A percentile compares a stretch with the other conserved stretches of the same genome.
Evolutionary conservation across 129 eudicot species (phyloP).

Genomic region (Flaveria bidentis): DNA sequence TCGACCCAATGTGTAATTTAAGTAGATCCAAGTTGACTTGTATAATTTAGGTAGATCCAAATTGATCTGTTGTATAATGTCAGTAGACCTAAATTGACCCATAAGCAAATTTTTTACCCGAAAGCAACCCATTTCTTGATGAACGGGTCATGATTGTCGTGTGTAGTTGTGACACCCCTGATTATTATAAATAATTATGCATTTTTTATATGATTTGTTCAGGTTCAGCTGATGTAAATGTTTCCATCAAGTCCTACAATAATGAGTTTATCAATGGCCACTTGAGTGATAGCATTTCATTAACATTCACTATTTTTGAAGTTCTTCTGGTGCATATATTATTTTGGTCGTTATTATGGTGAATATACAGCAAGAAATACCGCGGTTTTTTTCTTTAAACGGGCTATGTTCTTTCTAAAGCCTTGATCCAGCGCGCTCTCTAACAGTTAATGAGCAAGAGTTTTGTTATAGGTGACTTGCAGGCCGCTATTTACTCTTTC

Average conservation of each 20-base stretch:
- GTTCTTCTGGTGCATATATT: slow-evolving; percentile 26
- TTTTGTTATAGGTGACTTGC: neutral
- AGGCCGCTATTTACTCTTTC: neutral
- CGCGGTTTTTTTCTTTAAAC: neutral
- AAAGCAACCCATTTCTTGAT: too few relatives aligned
- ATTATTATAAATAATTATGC: slow-evolving; percentile 4
- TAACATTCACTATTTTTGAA: slow-evolving; percentile 23
- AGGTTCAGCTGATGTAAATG: slow-evolving; percentile 81
- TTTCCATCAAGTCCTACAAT: slow-evolving; percentile 60
- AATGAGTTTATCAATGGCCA: slow-evolving; percentile 64
- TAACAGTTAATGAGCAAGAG: neutral
- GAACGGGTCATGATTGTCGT: neutral
- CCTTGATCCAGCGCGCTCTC: neutral
- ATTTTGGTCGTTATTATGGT: slow-evolving; percentile 28
- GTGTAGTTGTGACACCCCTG: neutral
- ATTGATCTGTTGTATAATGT: neutral
- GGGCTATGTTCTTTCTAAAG: neutral
- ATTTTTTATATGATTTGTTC: slow-evolving; percentile 5
- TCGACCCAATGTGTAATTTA: too few relatives aligned
- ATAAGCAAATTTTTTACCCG: too few relatives aligned
- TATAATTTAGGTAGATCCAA: neutral
- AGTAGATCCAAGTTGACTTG: too few relatives aligned
- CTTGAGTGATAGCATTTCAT: slow-evolving; percentile 47
- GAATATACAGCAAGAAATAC: neutral
- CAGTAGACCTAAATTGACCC: too few relatives aligned